Conservation (phyloP, 495 filamentous ascomycete species). For the Penicillium parvum region DNA sequence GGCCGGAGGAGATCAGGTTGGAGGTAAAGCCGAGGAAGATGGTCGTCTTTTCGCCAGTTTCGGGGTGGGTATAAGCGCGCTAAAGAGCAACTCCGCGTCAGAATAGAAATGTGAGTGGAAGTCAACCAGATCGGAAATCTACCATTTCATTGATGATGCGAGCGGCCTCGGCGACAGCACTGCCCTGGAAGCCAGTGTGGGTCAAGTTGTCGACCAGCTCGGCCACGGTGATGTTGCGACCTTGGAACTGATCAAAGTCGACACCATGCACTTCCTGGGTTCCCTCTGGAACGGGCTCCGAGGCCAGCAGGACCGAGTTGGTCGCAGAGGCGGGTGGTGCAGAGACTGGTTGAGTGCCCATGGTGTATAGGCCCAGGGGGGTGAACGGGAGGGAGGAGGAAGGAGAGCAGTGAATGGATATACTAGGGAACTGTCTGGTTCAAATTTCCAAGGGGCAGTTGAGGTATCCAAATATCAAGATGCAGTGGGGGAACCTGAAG, state of each 20-base stretch:
- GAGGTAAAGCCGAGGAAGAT: conserved; percentile 97
- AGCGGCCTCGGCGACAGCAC: conserved; percentile 75
- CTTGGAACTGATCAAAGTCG: conserved; percentile 79
- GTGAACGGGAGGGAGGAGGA: not conserved
- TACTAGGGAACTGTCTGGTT: no score
- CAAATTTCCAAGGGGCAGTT: no score
- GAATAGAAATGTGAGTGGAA: not conserved
- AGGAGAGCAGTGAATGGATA: not conserved
- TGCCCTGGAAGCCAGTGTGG: conserved; percentile 89
- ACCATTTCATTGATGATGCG: conserved; percentile 96
- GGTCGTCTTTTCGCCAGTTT: conserved; percentile 69
- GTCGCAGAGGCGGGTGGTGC: conserved; percentile 62
- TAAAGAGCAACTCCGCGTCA: conserved; percentile 20
- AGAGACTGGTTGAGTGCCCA: conserved; percentile 12
- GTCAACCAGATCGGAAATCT: conserved; percentile 16
- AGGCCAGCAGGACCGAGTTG: conserved; percentile 84
- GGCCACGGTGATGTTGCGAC: conserved; percentile 71
- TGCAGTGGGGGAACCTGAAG: not conserved
- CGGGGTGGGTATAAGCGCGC: conserved; percentile 71
- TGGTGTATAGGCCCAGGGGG: conserved; percentile 7
- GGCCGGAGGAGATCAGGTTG: conserved; percentile 92
- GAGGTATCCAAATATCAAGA: no score
- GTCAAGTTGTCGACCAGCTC: conserved; percentile 81
- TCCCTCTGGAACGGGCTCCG: conserved; percentile 71
- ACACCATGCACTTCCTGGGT: conserved; percentile 74